Conservation (phyloP, 768 basidiomycete species). For the Russula ochroleuca region DNA sequence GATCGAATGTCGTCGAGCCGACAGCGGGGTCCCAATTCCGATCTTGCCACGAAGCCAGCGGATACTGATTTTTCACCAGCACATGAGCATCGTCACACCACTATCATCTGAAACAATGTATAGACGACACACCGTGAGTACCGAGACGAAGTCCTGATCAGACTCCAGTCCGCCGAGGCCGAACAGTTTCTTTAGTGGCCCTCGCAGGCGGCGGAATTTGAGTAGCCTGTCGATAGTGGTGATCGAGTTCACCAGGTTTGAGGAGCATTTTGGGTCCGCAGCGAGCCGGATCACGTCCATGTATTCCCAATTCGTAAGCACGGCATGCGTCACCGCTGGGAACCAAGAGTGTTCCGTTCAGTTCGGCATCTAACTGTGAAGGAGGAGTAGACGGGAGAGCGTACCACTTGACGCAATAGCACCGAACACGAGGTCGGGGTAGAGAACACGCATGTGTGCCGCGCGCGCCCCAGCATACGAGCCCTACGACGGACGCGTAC, state of each 20-base stretch:
- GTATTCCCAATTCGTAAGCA: constrained; percentile 82
- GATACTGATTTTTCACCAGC: constrained; percentile 39
- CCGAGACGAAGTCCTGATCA: constrained; percentile 73
- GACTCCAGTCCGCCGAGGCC: constrained; percentile 63
- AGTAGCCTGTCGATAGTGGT: constrained; percentile 61
- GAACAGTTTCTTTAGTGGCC: constrained; percentile 67
- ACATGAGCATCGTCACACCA: neutral
- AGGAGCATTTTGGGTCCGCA: constrained; percentile 59
- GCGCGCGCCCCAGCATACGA: constrained; percentile 93
- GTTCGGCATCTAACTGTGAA: neutral
- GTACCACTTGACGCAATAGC: constrained; percentile 84
- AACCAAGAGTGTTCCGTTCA: neutral
- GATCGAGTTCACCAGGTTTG: constrained; percentile 56
- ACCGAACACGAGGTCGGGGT: constrained; percentile 83
- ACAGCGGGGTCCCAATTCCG: constrained; percentile 83
- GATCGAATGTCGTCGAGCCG: constrained; percentile 54
- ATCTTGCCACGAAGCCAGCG: constrained; percentile 73
- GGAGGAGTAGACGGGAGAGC: constrained; percentile 25
- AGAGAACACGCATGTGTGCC: constrained; percentile 85
- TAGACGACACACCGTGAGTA: constrained; percentile 50
- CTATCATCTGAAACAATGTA: neutral
- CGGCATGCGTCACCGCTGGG: constrained; percentile 79
- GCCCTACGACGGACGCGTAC: constrained; percentile 43
- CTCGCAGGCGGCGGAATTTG: constrained; percentile 42
- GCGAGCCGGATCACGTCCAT: constrained; percentile 75